Evolutionary conservation across 352 stramenopile species (phyloP).

Genomic region (Globisporangium camurandrum): DNA sequence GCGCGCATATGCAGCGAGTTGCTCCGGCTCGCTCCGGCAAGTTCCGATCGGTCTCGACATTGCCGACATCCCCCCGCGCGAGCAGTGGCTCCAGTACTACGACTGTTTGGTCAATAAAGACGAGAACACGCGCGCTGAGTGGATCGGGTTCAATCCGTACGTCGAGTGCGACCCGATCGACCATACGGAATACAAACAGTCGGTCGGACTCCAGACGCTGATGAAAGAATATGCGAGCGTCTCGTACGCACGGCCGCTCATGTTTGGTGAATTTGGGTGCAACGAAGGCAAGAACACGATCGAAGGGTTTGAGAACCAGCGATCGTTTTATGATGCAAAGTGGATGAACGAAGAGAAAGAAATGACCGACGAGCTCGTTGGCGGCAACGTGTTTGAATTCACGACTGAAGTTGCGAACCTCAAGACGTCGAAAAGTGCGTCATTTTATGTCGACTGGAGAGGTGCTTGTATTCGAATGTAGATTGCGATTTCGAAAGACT

Average conservation of each 20-base stretch:
- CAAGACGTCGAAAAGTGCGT: constrained; percentile 29
- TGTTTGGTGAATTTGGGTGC: constrained; percentile 55
- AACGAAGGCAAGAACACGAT: constrained; percentile 43
- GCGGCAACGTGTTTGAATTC: constrained; percentile 81
- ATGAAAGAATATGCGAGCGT: constrained; percentile 36
- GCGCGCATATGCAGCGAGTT: constrained; percentile 33
- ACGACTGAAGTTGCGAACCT: constrained; percentile 60
- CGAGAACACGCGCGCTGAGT: constrained; percentile 33
- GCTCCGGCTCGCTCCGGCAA: constrained; percentile 18
- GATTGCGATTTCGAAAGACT: not conserved
- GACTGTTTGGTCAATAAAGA: constrained; percentile 32
- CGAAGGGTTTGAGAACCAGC: constrained; percentile 40
- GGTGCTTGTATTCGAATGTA: not conserved
- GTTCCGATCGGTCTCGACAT: constrained; percentile 44
- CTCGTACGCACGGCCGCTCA: constrained; percentile 31
- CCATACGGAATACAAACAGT: constrained; percentile 31
- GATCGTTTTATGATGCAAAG: constrained; percentile 52
- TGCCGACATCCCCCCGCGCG: constrained; percentile 34
- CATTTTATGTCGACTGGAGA: no score
- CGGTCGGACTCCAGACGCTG: constrained; percentile 32
- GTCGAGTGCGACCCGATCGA: constrained; percentile 37
- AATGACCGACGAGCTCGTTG: constrained; percentile 69
- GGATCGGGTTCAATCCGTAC: constrained; percentile 51
- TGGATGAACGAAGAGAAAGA: constrained; percentile 80
- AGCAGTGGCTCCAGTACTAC: constrained; percentile 36